A percentile compares a stretch with the other conserved stretches of the same genome.
phyloP scores from a whole-genome alignment of 768 basidiomycete species.

The Chlorophyllum brunneum region DNA sequence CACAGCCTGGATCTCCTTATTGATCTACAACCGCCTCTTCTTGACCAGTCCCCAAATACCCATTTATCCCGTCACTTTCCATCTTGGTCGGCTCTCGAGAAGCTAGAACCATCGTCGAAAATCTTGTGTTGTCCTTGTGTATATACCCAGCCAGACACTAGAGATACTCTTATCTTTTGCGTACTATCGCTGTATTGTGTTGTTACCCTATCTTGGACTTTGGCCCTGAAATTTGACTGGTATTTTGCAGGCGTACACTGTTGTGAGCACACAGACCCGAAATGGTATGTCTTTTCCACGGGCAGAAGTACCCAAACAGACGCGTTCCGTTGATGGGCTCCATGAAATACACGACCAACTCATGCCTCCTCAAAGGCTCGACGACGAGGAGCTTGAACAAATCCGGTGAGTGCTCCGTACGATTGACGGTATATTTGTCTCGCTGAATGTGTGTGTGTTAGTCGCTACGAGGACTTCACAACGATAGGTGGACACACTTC shows the following conservation, averaged over 20 bases:
- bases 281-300: constrained; percentile 6
- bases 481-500: constrained; percentile 74
- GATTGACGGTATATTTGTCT: not conserved
- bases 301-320: not conserved
- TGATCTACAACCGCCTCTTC: not conserved
- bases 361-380: constrained; percentile 47
- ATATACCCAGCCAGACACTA: constrained; percentile 10
- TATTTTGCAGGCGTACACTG: not conserved
- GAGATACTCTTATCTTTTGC: not conserved
- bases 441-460: constrained; percentile 27
- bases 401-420: constrained; percentile 43
- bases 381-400: constrained; percentile 64
- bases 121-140: not conserved
- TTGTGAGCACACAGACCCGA: not conserved
- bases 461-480: constrained; percentile 92
- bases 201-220: constrained; percentile 12
- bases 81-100: not conserved
- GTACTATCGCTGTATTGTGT: not conserved
- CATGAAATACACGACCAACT: not conserved
- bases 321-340: not conserved
- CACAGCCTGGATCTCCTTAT: constrained; percentile 9
- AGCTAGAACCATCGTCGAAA: not conserved
- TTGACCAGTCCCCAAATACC: not conserved
- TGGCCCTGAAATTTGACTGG: not conserved
- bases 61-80: not conserved